Conservation (phyloP, 495 filamentous ascomycete species). For the Pseudoneurospora amorphoporcata region DNA sequence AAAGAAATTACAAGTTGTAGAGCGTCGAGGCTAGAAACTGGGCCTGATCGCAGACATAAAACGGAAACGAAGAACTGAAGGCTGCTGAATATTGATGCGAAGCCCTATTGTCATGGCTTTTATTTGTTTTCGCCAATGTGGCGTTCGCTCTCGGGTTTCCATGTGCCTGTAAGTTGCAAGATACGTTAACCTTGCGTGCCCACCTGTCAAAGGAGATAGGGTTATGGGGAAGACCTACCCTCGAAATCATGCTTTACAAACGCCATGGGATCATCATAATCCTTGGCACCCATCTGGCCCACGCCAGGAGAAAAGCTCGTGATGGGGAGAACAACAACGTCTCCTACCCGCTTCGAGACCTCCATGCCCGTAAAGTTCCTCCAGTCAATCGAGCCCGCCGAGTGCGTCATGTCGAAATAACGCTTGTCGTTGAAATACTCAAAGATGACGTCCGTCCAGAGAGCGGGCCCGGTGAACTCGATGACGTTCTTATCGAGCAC, state of each 20-base stretch:
- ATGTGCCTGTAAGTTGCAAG: constrained; percentile 47
- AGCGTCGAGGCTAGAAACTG: neutral
- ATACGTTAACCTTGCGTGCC: constrained; percentile 7
- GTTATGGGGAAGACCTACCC: constrained; percentile 41
- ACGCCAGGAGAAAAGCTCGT: constrained; percentile 96
- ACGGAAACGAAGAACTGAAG: neutral
- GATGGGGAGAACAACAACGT: constrained; percentile 89
- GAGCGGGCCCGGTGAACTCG: constrained; percentile 88
- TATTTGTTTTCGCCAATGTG: constrained; percentile 41
- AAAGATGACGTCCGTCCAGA: constrained; percentile 93
- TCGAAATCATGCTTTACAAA: constrained; percentile 97
- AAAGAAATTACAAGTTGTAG: neutral
- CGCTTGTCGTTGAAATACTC: constrained; percentile 83
- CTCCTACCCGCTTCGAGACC: constrained; percentile 72
- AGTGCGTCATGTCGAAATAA: constrained; percentile 72
- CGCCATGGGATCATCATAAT: constrained; percentile 88
- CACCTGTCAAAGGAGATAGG: neutral
- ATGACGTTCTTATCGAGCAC: constrained; percentile 71
- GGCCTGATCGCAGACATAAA: neutral
- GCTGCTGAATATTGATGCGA: neutral
- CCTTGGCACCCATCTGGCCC: constrained; percentile 84
- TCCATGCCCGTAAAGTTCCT: constrained; percentile 83
- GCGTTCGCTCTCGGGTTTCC: constrained; percentile 64
- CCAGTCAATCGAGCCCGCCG: constrained; percentile 68
- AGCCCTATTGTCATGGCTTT: neutral